Evolutionary conservation across 768 basidiomycete species (phyloP), one percentile per base, ranked within the genome.

Genomic region (Suillus ampliporus): DNA sequence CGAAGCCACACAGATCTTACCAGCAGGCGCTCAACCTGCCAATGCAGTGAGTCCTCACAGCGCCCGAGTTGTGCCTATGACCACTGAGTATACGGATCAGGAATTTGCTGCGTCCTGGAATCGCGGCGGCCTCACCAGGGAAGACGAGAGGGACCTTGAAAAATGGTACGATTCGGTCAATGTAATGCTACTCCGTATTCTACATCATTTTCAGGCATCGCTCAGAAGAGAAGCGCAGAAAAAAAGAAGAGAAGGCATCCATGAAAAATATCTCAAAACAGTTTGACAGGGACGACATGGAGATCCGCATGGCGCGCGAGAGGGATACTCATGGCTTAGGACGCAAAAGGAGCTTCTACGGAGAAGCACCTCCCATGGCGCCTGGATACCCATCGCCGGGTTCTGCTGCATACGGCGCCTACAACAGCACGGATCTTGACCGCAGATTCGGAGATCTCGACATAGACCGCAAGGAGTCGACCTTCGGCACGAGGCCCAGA

Each of bases 1-100:
- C n/a, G 91, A 92, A 67, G 81, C 88, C 1, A 88, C 88, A 0
- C 78, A 82, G 47, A 81, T 87, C 50, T 67, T 87, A 52, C 91
- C 90, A 44, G 56, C 75, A 13, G 89, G 86, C 5, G 87, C 87
- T 31, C 83, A 80, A 58, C 86, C 86, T 10, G 89, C 88, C 5
- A 83, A 76, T 67, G 71, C 79, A 52, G 90, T 88, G 60, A 69
- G 82, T 73, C 41, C 19, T 52, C 47, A 65, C 11, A 41, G 26
- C 17, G 10, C 11, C 17, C 11, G 23, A 56, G 23, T 19, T 26
- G 13, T 56, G 9, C 38, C 23, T 15, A 40, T 28, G 54, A 14
- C 3, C 17, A 58, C 37, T 64, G 31, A 66, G 46, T 10, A 53
- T 38, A 35, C 47, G 8, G 60, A 14, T 57, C 48, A 90, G 89